Evolutionary conservation across 176 grass and related monocot species (phyloP).

Genomic region (Alopecurus myosuroides): DNA sequence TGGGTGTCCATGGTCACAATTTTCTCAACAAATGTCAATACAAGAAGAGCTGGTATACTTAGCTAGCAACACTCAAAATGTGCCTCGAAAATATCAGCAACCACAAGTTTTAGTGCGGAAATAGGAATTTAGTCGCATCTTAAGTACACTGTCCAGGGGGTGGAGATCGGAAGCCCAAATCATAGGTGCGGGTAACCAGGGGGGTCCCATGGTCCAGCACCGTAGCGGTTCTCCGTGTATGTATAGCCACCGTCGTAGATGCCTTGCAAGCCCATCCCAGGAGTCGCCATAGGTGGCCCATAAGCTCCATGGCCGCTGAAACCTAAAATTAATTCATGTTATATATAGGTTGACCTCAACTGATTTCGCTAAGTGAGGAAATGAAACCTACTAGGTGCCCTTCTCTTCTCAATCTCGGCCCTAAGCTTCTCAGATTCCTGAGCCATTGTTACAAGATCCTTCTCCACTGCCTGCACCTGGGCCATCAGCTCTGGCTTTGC

Average conservation of each 20-base stretch:
- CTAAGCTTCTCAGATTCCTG: constrained; percentile 63
- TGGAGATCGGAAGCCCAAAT: not conserved
- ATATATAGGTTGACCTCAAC: not conserved
- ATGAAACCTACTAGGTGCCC: constrained; percentile 27
- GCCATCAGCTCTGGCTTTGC: constrained; percentile 38
- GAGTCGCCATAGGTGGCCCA: constrained; percentile 19
- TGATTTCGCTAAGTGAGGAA: not conserved
- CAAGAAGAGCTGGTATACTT: not conserved
- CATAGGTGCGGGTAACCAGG: constrained; percentile 23
- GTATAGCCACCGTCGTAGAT: constrained; percentile 37
- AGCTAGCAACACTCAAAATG: not conserved
- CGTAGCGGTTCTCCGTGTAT: constrained; percentile 28
- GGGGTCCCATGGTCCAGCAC: constrained; percentile 38
- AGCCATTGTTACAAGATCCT: constrained; percentile 64
- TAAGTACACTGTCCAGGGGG: not conserved
- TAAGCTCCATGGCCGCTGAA: constrained; percentile 44
- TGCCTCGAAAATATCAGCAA: not conserved
- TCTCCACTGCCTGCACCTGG: constrained; percentile 58
- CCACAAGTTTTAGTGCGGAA: not conserved
- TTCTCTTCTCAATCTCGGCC: constrained; percentile 53
- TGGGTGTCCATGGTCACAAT: not conserved
- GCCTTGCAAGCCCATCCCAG: constrained; percentile 36
- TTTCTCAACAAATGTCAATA: not conserved
- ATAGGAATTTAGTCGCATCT: not conserved
- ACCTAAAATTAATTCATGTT: constrained; percentile 28